These are phyloP conservation scores for Venturiaceae sp. DNA, from an alignment of 2,329 filamentous ascomycete species.

Conservation along the genomic window DNA sequence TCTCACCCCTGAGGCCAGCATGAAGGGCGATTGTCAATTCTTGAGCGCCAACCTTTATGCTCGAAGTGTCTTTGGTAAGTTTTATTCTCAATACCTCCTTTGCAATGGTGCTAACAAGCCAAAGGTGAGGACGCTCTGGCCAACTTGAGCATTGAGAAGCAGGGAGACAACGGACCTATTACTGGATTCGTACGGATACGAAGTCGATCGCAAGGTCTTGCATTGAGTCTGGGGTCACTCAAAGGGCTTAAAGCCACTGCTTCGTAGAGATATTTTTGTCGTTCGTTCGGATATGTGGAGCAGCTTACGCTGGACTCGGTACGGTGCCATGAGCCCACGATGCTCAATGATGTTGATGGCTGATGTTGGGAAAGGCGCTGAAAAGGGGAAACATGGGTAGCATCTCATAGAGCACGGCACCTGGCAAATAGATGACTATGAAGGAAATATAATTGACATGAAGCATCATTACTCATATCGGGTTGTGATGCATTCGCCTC, in stretches of 20 bases:
- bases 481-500: too few relatives aligned
- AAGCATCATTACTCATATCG: background rate
- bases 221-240: slow-evolving; percentile 83
- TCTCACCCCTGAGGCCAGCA: slow-evolving; percentile 86
- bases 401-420: background rate
- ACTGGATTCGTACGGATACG: slow-evolving; percentile 97
- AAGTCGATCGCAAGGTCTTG: slow-evolving; percentile 90
- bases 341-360: background rate
- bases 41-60: slow-evolving; percentile 95
- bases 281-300: too few relatives aligned
- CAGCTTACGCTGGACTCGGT: too few relatives aligned
- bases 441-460: background rate
- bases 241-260: slow-evolving; percentile 65
- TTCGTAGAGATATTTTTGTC: background rate
- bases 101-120: slow-evolving; percentile 15
- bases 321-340: background rate
- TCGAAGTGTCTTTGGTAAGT: slow-evolving; percentile 93
- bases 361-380: background rate
- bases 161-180: slow-evolving; percentile 88
- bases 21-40: slow-evolving; percentile 98
- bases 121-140: slow-evolving; percentile 94
- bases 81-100: slow-evolving; percentile 7
- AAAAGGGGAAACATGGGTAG: background rate
- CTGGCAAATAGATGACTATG: background rate
- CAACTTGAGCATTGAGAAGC: slow-evolving; percentile 96